Evolutionary conservation across 768 basidiomycete genomes (phyloP), one percentile per base, ranked within the genome.

Genomic region (Psilocybe azurescens): DNA sequence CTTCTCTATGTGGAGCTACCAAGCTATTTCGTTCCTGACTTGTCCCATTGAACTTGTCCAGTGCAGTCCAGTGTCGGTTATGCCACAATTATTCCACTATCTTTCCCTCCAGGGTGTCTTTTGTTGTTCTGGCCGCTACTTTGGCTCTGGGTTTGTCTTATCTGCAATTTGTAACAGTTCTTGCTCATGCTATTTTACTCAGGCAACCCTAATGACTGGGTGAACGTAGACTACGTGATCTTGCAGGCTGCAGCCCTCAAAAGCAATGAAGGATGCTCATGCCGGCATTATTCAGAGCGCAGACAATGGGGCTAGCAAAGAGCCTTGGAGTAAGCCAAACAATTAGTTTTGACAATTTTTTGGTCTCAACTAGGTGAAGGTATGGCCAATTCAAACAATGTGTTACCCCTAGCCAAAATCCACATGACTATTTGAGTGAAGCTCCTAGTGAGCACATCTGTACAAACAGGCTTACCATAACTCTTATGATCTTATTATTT

Each of bases 371-470:
- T 30, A 44, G 53, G 14, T 11, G n/a, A 33, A 69, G 83, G 73
- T 55, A 68, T 84, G 36, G 74, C 73, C 33, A 77, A 75, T 53
- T 18, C 65, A 10, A 64, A 70, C 14, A 65, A 57, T 13, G 46
- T 62, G 18, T 33, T 70, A 13, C 70, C 75, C 74, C 75, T 1
- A 75, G 73, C 53, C 51, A 67, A 29, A 61, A 85, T 61, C 47
- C 69, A 7, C 78, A 76, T 39, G 85, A 86, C 68, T 86, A 86
- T 66, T 68, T 86, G 58, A 85, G 83, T 62, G 86, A 81, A 80
- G 85, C 84, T 16, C 86, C 86, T 86, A 87, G 85, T 86, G 67
- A 58, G 53, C 24, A 44, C 44, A 44, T 6, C 41, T 13, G 36
- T 56, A n/a, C 28, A 24, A 13, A 11, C 4, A 51, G 49, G 49